Evolutionary conservation across 116 monocot genomes (phyloP), one percentile per base, ranked within the genome.

Genomic region (Dioscorea cayenensis): DNA sequence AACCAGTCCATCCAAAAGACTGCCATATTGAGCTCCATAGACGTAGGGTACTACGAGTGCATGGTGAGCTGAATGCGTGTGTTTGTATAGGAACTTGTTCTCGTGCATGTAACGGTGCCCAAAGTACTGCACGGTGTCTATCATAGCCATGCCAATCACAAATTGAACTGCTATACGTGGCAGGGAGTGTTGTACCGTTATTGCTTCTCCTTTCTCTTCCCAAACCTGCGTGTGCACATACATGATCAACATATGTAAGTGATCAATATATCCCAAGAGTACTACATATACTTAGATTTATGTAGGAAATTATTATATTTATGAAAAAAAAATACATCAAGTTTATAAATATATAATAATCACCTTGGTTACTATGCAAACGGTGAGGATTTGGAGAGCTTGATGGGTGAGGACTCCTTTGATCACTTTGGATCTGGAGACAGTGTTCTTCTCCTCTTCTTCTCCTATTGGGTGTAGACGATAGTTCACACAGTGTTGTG

Each of bases 391-490:
- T 8, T 81, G 81, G 17, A 81, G 32, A 2, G 68, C 48, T 25
- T 81, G 81, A 6, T 69, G 77, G 19, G 77, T 27, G 18, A 81
- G 73, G n/a, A 81, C 81, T 7, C 69, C 67, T 63, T 58, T 81
- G 29, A 73, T 60, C 14, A 81, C 81, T 0, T 61, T 68, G 20
- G 36, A 49, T 32, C 73, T 81, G 51, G 81, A 81, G 27, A 77
- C 73, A 4, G 73, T 4, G 48, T 81, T 81, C 65, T 77, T 77
- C 48, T 51, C 21, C 2, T 68, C 69, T 22, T 81, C 81, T 19
- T 77, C 81, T 1, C 21, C 77, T 27, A 52, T 73, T 1, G 73
- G 65, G 16, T 81, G 81, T 6, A 81, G 60, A 28, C 77, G 36
- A 50, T 73, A 77, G 18, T 73, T 25, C 13, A 77, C 68, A 22